phyloP scores from a whole-genome alignment of 2,329 filamentous ascomycete genomes.

The Penicillium palitans region DNA sequence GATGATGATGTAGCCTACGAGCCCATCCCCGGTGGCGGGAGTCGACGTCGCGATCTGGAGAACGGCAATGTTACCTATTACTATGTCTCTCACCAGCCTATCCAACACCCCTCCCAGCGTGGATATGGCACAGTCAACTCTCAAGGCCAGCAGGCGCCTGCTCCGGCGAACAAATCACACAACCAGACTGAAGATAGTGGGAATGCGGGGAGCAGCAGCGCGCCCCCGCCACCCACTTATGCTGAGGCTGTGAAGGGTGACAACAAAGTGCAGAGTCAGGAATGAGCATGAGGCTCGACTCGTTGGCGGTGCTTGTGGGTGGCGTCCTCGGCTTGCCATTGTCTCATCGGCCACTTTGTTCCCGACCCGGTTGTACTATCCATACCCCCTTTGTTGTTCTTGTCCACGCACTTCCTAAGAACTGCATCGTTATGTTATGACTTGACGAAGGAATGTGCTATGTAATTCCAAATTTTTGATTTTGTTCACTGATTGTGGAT shows the following conservation, averaged over 20 bases:
- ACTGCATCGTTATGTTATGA: conserved; percentile 19
- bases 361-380: neutral
- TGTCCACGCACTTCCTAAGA: conserved; percentile 1
- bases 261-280: conserved; percentile 78
- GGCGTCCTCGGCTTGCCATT: neutral
- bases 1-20: conserved; percentile 65
- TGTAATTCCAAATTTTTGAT: conserved; percentile 15
- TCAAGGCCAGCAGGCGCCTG: conserved; percentile 26
- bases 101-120: conserved; percentile 32
- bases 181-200: conserved; percentile 24
- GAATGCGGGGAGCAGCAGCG: conserved; percentile 34
- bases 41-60: conserved; percentile 39
- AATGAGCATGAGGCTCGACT: conserved; percentile 41
- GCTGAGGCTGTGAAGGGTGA: conserved; percentile 87
- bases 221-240: conserved; percentile 71
- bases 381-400: conserved; percentile 4
- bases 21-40: conserved; percentile 58
- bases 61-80: conserved; percentile 69
- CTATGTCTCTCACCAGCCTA: conserved; percentile 60
- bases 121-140: conserved; percentile 45
- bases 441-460: conserved; percentile 24
- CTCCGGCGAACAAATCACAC: conserved; percentile 21
- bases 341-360: neutral
- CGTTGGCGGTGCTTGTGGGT: neutral
- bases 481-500: conserved; percentile 5